These are phyloP conservation scores for Conticribra guillardii DNA, from an alignment of 108 stramenopile genomes.

Conservation along the genomic window DNA sequence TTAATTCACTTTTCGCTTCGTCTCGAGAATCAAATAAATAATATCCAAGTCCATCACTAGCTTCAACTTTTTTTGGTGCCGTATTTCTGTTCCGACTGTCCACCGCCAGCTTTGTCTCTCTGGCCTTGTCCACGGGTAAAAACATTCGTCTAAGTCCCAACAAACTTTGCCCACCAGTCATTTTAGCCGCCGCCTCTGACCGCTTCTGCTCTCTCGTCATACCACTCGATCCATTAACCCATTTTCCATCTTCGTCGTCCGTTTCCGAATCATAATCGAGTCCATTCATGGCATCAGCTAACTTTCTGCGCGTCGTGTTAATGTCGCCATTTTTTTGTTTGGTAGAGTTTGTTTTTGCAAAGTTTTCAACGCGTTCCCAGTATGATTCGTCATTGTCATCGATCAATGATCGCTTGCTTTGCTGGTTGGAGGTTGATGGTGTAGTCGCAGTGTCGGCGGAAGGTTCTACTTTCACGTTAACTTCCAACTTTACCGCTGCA, in stretches of 20 bases:
- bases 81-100: not conserved
- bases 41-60: not conserved
- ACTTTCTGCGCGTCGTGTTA: slow-evolving; percentile 5
- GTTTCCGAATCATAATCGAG: slow-evolving; percentile 31
- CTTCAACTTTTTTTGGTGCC: not conserved
- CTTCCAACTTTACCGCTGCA: not conserved
- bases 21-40: slow-evolving; percentile 21
- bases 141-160: slow-evolving; percentile 39
- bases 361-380: slow-evolving; percentile 22
- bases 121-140: not conserved
- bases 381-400: slow-evolving; percentile 23
- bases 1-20: slow-evolving; percentile 36
- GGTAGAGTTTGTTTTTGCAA: slow-evolving; percentile 10
- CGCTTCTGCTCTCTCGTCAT: slow-evolving; percentile 39
- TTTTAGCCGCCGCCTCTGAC: slow-evolving; percentile 38
- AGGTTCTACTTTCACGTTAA: not conserved
- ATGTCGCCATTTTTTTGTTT: not conserved
- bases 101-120: too few species aligned
- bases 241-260: slow-evolving; percentile 35
- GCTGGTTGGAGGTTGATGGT: not conserved
- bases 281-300: slow-evolving; percentile 18
- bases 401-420: not conserved
- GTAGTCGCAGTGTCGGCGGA: not conserved
- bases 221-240: slow-evolving; percentile 21
- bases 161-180: slow-evolving; percentile 17